Conservation (phyloP, 139 green algal genomes). For the Chlorella ohadii region DNA sequence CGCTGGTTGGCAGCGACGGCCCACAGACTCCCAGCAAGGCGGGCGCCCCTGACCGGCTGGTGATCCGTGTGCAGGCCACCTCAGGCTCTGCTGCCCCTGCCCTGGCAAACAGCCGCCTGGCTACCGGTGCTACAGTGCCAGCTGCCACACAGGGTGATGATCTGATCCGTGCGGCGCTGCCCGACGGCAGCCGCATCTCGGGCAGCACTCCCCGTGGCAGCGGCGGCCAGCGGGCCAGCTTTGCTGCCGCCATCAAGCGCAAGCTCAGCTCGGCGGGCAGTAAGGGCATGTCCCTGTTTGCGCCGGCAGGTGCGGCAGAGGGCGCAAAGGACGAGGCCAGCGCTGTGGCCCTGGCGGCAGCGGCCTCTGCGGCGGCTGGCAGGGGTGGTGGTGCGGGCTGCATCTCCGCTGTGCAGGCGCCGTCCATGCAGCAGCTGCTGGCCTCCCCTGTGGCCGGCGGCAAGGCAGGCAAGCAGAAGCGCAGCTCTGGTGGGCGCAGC, state of each 20-base stretch:
- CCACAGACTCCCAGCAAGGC: neutral
- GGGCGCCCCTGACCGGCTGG: neutral
- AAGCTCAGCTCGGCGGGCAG: constrained; percentile 11
- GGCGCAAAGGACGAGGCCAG: neutral
- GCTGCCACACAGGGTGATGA: neutral
- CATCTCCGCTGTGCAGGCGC: constrained; percentile 13
- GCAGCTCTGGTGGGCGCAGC: neutral
- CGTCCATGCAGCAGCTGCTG: constrained; percentile 33
- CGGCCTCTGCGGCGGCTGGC: neutral
- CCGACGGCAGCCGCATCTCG: neutral
- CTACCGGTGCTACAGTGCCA: neutral
- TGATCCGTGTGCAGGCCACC: constrained; percentile 12
- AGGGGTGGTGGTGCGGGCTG: neutral
- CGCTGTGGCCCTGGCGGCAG: neutral
- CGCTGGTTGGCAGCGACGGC: too few species aligned
- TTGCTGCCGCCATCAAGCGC: constrained; percentile 26
- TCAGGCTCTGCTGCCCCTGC: neutral
- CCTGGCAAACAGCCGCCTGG: neutral
- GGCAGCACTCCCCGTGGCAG: neutral
- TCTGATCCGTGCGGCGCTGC: neutral
- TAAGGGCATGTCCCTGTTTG: constrained; percentile 9
- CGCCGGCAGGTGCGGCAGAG: neutral
- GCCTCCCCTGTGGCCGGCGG: neutral
- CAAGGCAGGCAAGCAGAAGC: neutral
- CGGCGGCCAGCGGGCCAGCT: neutral